These are phyloP conservation scores for Arthrinium phaeospermum DNA, from an alignment of 2,329 filamentous ascomycete genomes.

Conservation along the genomic window DNA sequence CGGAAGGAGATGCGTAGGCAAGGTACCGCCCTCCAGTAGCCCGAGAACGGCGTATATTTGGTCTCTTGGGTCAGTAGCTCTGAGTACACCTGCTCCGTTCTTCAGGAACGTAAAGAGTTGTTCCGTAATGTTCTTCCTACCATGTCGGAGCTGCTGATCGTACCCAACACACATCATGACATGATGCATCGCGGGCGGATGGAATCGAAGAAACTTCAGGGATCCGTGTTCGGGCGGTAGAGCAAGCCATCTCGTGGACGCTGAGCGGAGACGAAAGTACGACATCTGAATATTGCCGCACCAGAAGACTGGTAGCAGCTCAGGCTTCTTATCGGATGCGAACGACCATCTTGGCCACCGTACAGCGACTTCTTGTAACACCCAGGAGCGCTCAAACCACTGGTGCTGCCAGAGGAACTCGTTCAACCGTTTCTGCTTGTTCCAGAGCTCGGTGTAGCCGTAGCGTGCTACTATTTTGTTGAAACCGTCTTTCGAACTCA, in stretches of 20 bases:
- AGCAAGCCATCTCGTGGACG: too few species aligned
- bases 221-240: too few species aligned
- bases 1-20: not conserved
- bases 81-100: not conserved
- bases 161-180: too few species aligned
- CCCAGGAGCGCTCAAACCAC: not conserved
- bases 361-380: not conserved
- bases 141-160: too few species aligned
- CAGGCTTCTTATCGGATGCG: too few species aligned
- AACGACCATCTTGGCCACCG: too few species aligned
- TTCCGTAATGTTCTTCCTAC: too few species aligned
- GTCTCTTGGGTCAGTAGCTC: not conserved
- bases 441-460: not conserved
- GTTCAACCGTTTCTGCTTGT: not conserved
- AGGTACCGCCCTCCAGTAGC: not conserved
- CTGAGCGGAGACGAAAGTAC: too few species aligned
- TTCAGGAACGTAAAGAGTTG: not conserved
- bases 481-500: not conserved
- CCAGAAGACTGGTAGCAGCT: not conserved
- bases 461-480: not conserved
- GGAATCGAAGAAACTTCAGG: too few species aligned
- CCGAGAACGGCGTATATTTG: not conserved
- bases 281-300: too few species aligned
- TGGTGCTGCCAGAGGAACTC: not conserved
- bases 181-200: too few species aligned